Evolutionary conservation across 2,329 filamentous ascomycete genomes (phyloP), one percentile per base, ranked within the genome.

Genomic region (Celoporthe dispersa): DNA sequence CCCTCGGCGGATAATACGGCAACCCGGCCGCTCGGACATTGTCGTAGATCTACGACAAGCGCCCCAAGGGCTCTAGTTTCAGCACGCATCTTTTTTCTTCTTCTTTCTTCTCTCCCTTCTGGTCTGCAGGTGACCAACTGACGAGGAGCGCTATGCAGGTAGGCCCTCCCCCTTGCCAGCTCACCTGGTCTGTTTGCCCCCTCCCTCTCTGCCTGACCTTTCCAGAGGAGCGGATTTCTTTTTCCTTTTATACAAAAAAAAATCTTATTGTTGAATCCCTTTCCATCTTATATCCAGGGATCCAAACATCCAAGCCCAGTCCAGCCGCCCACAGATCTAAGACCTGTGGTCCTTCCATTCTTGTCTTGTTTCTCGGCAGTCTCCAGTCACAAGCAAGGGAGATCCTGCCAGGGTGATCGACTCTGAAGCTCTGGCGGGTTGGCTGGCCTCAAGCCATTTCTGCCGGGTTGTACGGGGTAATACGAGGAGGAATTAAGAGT

Each of bases 351-450:
- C 22, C 31, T 60, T 31, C 53, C 57, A 44, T 28, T n/a, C n/a
- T 62, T 41, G 60, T 44, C 37, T 62, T 62, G 60, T 44, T 44
- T 37, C 60, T 62, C 60, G 60, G 60, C 60, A 62, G 60, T 31
- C 37, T 62, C 60, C 60, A 62, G 37, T 16, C 33, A 5, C n/a
- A 62, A 28, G 5, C 35, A 44, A 62, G 37, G 60, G 39, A 6
- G 37, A 37, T 44, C 60, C 39, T 44, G 60, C 60, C 19, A 6
- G 19, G 39, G 22, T 39, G 25, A 25, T 51, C 28, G 41, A 28
- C 28, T 33, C 41, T 48, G 16, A 22, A 22, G 16, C 28, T 35
- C 25, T 33, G 28, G 62, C 41, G 22, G 16, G 41, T 19, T 5
- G 41, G n/a, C 62, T 51, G 25, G 28, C 25, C 25, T 28, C n/a